These are phyloP conservation scores for Basidiobolus meristosporus DNA, from an alignment of 371 early-diverging fungal species.

Conservation along the genomic window DNA sequence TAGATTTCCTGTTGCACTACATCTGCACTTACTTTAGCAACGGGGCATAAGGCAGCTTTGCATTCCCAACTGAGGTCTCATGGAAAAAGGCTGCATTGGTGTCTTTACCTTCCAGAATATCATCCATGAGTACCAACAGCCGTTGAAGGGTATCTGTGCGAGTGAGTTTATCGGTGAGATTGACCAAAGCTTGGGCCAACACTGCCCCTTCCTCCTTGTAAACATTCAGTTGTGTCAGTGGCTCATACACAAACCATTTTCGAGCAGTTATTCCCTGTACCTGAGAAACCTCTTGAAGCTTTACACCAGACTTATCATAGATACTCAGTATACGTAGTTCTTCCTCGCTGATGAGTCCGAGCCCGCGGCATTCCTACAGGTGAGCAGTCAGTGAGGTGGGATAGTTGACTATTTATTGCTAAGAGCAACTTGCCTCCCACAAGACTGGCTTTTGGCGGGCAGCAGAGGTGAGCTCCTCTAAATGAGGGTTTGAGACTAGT, in stretches of 20 bases:
- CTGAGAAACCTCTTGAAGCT: background rate
- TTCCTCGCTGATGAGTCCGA: conserved; percentile 55
- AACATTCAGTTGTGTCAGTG: too few species aligned
- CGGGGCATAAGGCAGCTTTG: conserved; percentile 31
- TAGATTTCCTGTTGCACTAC: background rate
- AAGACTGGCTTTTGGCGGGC: too few species aligned
- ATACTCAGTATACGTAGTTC: conserved; percentile 50
- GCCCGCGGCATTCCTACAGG: conserved; percentile 77
- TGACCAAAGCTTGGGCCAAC: conserved; percentile 40
- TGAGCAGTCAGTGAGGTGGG: too few species aligned
- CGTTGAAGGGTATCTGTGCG: conserved; percentile 81
- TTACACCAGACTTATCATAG: conserved; percentile 25
- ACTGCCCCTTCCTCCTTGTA: conserved; percentile 6
- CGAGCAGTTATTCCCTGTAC: background rate
- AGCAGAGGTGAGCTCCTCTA: too few species aligned
- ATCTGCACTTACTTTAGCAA: conserved; percentile 32
- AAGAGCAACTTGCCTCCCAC: too few species aligned
- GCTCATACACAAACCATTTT: too few species aligned
- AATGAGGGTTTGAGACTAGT: too few species aligned
- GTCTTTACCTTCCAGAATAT: conserved; percentile 42
- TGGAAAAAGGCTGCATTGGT: background rate
- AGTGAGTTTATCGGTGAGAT: conserved; percentile 53
- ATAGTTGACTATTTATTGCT: too few species aligned
- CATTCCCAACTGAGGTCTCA: background rate
- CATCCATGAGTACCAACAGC: conserved; percentile 67